phyloP scores from a whole-genome alignment of 108 stramenopile genomes.

The Chaetoceros muelleri region DNA sequence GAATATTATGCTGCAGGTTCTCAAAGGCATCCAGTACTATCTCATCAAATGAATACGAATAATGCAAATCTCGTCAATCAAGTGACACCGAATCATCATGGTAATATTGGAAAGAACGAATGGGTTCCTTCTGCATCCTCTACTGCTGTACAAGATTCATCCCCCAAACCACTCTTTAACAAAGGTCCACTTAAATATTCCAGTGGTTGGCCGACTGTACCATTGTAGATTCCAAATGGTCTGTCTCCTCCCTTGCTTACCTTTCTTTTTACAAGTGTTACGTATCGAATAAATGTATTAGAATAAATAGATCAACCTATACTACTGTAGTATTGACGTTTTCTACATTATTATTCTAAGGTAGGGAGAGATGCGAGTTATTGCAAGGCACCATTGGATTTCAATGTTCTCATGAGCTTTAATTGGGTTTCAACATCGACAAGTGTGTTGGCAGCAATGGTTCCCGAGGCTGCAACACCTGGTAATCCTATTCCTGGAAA shows the following conservation, averaged over 20 bases:
- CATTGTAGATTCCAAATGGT: slow-evolving; percentile 11
- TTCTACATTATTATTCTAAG: neutral
- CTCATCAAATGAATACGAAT: slow-evolving; percentile 18
- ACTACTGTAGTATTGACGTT: neutral
- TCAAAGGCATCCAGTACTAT: slow-evolving; percentile 15
- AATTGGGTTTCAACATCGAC: slow-evolving; percentile 32
- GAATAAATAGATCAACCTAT: too few relatives aligned
- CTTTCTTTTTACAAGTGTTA: too few relatives aligned
- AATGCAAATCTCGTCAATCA: slow-evolving; percentile 23
- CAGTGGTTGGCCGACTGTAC: slow-evolving; percentile 33
- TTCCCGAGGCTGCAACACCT: slow-evolving; percentile 68
- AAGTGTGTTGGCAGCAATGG: slow-evolving; percentile 74
- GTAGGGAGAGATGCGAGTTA: slow-evolving; percentile 12
- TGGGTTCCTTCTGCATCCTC: slow-evolving; percentile 11
- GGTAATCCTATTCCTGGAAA: slow-evolving; percentile 72
- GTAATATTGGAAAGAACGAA: slow-evolving; percentile 4
- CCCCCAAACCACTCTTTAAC: slow-evolving; percentile 23
- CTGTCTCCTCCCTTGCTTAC: too few relatives aligned
- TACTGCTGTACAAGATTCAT: slow-evolving; percentile 1
- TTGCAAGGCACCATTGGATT: slow-evolving; percentile 42
- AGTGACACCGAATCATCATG: neutral
- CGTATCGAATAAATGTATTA: too few relatives aligned
- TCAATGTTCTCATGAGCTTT: slow-evolving; percentile 39
- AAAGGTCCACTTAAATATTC: slow-evolving; percentile 25
- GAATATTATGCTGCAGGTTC: slow-evolving; percentile 33